Base-by-base conservation (phyloP, 1,284 basidiomycete species). In the Fomitopsis schrenkii region DNA sequence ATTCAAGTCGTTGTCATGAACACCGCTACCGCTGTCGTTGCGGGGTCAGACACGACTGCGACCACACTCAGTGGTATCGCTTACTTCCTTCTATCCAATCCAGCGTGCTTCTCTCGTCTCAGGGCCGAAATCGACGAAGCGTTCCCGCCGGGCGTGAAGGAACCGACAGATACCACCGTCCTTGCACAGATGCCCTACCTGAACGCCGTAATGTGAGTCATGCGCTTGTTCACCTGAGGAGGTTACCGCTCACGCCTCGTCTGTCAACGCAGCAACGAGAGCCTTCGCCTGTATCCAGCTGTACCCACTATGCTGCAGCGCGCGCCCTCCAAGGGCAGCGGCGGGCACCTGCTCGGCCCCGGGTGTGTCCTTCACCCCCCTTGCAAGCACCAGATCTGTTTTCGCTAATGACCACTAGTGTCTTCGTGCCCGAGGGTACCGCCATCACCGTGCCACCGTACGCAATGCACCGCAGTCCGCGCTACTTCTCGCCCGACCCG, bases 251-350 rank as follows among this genome's bases (percentile, higher is more conserved):
- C n/a, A 22, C 44, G 4, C 44, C 17, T 3, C 26, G 44, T 46
- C 44, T 46, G 38, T 15, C 12, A 15, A 15, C 10, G 3, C 68
- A 88, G 86, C 61, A 85, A 87, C 48, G 87, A 89, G 69, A 72
- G 79, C 0, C 67, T 88, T 55, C 77, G 87, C 46, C 72, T 88
- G 40, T 76, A 78, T 44, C 84, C 86, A 4, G 76, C 84, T 15
- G 74, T 85, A 10, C 77, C 80, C 6, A 80, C 78, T 33, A 80
- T 79, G 42, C 77, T 80, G 28, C 81, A 84, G 58, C 80, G 87
- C 48, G 73, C 76, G 17, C 75, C 71, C 0, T 61, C 61, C 9
- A 46, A 45, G 3, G 69, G 69, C 2, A 63, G 58, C 30, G 57
- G 57, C 44, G 45, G 57, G 9, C 57, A 58, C 33, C 10, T 50